A percentile compares a stretch with the other conserved stretches of the same genome.
These are phyloP conservation scores for Ophiostoma ulmi DNA, from an alignment of 2,329 filamentous ascomycete genomes.

Conservation along the genomic window DNA sequence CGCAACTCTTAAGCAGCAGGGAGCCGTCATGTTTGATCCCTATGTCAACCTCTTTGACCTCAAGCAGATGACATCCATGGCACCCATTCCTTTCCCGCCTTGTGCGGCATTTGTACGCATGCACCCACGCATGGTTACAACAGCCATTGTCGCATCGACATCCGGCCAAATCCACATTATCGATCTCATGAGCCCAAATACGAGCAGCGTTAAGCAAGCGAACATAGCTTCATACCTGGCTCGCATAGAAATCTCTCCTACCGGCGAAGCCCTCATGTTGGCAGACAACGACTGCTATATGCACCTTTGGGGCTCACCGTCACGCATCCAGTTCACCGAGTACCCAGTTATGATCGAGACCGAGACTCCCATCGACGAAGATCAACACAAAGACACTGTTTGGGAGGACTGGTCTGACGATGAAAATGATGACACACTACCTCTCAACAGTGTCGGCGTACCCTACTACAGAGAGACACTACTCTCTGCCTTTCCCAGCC, in stretches of 20 bases:
- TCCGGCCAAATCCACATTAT: slow-evolving; percentile 92
- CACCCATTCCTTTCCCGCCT: slow-evolving; percentile 86
- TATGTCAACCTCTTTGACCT: slow-evolving; percentile 95
- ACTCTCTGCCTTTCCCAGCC: slow-evolving; percentile 81
- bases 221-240: slow-evolving; percentile 70
- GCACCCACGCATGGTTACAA: slow-evolving; percentile 93
- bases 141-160: slow-evolving; percentile 87
- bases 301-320: slow-evolving; percentile 82
- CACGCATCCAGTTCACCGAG: slow-evolving; percentile 82
- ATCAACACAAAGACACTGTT: slow-evolving; percentile 31
- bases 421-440: slow-evolving; percentile 45
- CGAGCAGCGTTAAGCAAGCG: slow-evolving; percentile 77
- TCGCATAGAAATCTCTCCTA: slow-evolving; percentile 80
- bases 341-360: slow-evolving; percentile 73
- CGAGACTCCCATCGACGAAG: slow-evolving; percentile 54
- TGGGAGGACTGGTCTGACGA: slow-evolving; percentile 29
- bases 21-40: slow-evolving; percentile 75
- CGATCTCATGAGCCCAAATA: slow-evolving; percentile 88
- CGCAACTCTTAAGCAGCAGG: slow-evolving; percentile 76
- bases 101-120: slow-evolving; percentile 92
- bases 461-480: slow-evolving; percentile 87
- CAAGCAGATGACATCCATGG: slow-evolving; percentile 80
- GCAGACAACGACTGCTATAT: slow-evolving; percentile 73
- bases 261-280: slow-evolving; percentile 77
- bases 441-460: slow-evolving; percentile 80